These are phyloP conservation scores for Pezicula radicicola DNA, from an alignment of 2,329 filamentous ascomycete genomes.

Conservation along the genomic window DNA sequence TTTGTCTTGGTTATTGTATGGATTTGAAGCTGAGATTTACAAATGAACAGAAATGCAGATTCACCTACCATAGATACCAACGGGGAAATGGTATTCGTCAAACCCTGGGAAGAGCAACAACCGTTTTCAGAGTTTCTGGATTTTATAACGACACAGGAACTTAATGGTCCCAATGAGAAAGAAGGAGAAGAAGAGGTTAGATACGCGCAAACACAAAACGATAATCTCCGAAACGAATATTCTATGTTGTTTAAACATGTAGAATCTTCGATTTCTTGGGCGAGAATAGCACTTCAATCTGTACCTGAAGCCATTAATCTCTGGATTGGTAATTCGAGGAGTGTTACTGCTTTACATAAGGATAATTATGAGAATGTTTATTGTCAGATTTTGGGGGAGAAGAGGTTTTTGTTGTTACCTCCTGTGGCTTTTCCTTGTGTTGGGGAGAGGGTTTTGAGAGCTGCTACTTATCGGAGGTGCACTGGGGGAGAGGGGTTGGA, in stretches of 20 bases:
- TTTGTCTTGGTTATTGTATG: background rate
- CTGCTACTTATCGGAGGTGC: conserved; percentile 52
- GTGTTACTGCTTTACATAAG: conserved; percentile 71
- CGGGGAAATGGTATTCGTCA: conserved; percentile 55
- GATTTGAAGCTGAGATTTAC: background rate
- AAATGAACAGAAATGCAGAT: conserved; percentile 41
- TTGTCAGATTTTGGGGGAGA: conserved; percentile 69
- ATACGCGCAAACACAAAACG: conserved; percentile 81
- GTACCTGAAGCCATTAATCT: conserved; percentile 75
- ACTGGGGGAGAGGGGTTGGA: conserved; percentile 5
- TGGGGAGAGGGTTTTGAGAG: conserved; percentile 55
- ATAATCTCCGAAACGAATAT: conserved; percentile 77
- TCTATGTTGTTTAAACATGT: conserved; percentile 58
- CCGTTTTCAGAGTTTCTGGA: conserved; percentile 60
- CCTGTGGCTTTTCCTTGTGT: conserved; percentile 68
- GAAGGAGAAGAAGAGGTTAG: conserved; percentile 45
- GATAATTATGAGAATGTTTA: conserved; percentile 88
- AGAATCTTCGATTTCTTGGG: conserved; percentile 65
- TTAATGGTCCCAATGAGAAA: conserved; percentile 28
- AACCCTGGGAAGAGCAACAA: conserved; percentile 67
- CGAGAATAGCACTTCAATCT: conserved; percentile 64
- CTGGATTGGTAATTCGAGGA: conserved; percentile 74
- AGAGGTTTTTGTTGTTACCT: conserved; percentile 75
- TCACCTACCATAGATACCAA: conserved; percentile 42
- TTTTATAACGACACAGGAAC: conserved; percentile 57